Evolutionary conservation across 2,329 filamentous ascomycete species (phyloP).

Genomic region (Neopestalotiopsis rosae): DNA sequence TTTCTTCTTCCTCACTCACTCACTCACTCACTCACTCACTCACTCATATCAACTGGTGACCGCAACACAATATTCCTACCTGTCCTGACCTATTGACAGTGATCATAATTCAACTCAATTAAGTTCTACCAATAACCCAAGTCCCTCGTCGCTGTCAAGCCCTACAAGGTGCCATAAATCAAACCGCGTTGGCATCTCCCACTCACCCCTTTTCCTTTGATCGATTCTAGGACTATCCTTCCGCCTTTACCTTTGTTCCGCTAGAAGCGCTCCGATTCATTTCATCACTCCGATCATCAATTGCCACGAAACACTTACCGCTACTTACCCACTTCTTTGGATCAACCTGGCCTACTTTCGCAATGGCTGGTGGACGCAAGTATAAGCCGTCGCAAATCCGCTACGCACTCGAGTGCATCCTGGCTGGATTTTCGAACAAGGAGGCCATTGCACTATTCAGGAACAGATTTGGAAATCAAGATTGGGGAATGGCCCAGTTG

Average conservation of each 20-base stretch:
- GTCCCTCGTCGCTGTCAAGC: too few species aligned
- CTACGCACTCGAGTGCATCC: conserved; percentile 23
- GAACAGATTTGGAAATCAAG: background rate
- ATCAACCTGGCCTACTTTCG: background rate
- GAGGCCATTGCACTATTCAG: conserved; percentile 19
- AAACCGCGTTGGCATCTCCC: too few species aligned
- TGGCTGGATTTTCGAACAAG: conserved; percentile 11
- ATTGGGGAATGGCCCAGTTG: conserved; percentile 17
- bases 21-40: background rate
- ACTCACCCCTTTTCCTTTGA: too few species aligned
- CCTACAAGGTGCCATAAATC: too few species aligned
- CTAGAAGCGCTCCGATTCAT: too few species aligned
- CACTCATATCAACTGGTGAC: background rate
- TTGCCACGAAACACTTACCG: too few species aligned
- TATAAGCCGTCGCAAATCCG: conserved; percentile 28
- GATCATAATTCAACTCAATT: too few species aligned
- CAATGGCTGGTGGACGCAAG: conserved; percentile 23
- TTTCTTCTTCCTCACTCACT: background rate
- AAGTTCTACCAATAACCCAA: too few species aligned
- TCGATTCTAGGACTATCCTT: too few species aligned
- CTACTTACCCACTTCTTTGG: too few species aligned
- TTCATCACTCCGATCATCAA: too few species aligned
- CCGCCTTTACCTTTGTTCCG: too few species aligned
- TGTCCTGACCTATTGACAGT: background rate
- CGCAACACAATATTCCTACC: background rate